phyloP scores from a whole-genome alignment of 768 basidiomycete genomes.

The Atractiella rhizophila region DNA sequence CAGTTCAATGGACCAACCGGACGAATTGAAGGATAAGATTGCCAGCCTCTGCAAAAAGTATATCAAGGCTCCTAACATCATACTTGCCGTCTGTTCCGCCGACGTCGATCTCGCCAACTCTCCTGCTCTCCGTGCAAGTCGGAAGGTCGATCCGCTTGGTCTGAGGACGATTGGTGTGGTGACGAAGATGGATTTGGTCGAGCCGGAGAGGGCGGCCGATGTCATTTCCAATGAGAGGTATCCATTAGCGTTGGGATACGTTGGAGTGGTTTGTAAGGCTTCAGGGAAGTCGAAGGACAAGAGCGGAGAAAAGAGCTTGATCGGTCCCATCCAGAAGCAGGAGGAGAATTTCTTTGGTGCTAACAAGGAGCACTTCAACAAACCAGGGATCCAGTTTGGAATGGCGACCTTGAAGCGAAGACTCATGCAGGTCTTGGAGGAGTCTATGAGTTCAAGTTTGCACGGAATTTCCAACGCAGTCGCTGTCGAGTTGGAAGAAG shows the following conservation, averaged over 20 bases:
- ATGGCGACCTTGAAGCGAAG: slow-evolving; percentile 68
- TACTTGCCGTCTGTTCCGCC: slow-evolving; percentile 93
- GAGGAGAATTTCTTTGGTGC: slow-evolving; percentile 26
- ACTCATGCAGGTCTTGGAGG: slow-evolving; percentile 91
- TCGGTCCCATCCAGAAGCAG: slow-evolving; percentile 30
- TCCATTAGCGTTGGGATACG: slow-evolving; percentile 89
- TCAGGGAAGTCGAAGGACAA: slow-evolving; percentile 12
- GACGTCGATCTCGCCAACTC: slow-evolving; percentile 98
- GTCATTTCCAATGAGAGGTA: slow-evolving; percentile 77
- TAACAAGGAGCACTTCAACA: slow-evolving; percentile 16
- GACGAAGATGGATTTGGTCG: slow-evolving; percentile 96
- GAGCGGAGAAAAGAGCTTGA: slow-evolving; percentile 15
- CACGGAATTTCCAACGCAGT: slow-evolving; percentile 94
- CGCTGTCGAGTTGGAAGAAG: slow-evolving; percentile 85
- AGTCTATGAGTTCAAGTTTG: slow-evolving; percentile 84
- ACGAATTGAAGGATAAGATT: slow-evolving; percentile 79
- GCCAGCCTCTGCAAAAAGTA: slow-evolving; percentile 71
- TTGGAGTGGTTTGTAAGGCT: slow-evolving; percentile 79
- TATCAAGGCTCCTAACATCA: slow-evolving; percentile 97
- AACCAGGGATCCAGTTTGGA: slow-evolving; percentile 45
- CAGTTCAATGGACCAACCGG: slow-evolving; percentile 81
- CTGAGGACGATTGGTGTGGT: slow-evolving; percentile 88
- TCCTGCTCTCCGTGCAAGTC: slow-evolving; percentile 72
- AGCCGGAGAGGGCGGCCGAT: slow-evolving; percentile 49
- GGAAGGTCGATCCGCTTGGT: slow-evolving; percentile 82